A percentile compares a stretch with the other conserved stretches of the same genome.
Conservation (phyloP, 768 basidiomycete genomes). For the Rhodotorula babjevae region DNA sequence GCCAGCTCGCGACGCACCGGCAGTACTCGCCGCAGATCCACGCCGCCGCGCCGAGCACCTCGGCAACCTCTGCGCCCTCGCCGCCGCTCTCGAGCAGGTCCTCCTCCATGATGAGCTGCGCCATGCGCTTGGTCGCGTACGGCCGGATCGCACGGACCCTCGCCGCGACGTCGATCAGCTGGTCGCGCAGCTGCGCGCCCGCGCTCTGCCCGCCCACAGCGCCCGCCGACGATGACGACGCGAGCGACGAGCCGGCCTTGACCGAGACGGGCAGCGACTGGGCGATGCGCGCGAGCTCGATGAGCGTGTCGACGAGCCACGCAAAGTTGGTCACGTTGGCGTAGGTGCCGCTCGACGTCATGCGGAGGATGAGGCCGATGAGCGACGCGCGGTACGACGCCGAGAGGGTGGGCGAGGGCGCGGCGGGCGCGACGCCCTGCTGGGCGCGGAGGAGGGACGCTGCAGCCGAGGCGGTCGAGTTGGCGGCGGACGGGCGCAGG, state of each 20-base stretch:
- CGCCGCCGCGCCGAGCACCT: slow-evolving; percentile 86
- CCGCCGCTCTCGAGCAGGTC: slow-evolving; percentile 53
- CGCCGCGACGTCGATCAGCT: slow-evolving; percentile 78
- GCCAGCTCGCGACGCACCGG: slow-evolving; percentile 50
- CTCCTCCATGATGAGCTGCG: slow-evolving; percentile 72
- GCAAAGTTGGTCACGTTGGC: slow-evolving; percentile 87
- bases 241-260: neutral
- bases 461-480: slow-evolving; percentile 44
- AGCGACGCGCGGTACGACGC: slow-evolving; percentile 80
- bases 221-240: neutral
- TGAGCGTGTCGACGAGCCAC: slow-evolving; percentile 92
- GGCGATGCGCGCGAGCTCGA: slow-evolving; percentile 84
- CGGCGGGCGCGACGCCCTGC: slow-evolving; percentile 20
- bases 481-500: slow-evolving; percentile 51
- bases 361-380: slow-evolving; percentile 73
- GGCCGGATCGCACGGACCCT: slow-evolving; percentile 69
- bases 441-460: slow-evolving; percentile 34
- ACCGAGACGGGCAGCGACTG: slow-evolving; percentile 27
- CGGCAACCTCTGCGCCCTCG: slow-evolving; percentile 52
- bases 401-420: slow-evolving; percentile 55
- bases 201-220: slow-evolving; percentile 56
- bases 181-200: slow-evolving; percentile 70
- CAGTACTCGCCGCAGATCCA: slow-evolving; percentile 96
- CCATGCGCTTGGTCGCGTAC: slow-evolving; percentile 79
- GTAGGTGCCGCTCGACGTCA: slow-evolving; percentile 74